Evolutionary conservation across 2,329 filamentous ascomycete species (phyloP).

Genomic region (Didymosphaeria variabile): DNA sequence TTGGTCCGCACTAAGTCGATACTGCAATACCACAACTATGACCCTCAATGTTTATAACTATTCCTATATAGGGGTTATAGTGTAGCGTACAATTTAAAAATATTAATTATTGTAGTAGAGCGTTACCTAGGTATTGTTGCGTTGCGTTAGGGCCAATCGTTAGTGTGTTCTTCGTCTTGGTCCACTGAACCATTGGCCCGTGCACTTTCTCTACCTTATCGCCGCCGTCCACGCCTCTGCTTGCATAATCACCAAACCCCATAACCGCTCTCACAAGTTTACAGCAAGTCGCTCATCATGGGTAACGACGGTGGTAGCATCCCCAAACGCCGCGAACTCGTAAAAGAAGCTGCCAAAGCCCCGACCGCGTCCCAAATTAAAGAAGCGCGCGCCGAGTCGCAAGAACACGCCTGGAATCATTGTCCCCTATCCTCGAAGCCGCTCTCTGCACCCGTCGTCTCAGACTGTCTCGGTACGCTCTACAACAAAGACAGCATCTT

Average conservation of each 20-base stretch:
- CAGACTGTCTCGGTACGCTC: conserved; percentile 81
- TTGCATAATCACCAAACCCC: conserved; percentile 11
- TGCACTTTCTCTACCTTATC: background rate
- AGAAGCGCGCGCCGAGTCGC: conserved; percentile 83
- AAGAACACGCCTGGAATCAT: conserved; percentile 84
- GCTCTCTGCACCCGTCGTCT: conserved; percentile 79
- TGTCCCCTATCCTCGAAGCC: conserved; percentile 85
- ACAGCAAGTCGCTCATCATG: conserved; percentile 63
- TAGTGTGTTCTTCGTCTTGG: no score
- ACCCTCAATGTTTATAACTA: no score
- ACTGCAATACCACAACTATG: no score
- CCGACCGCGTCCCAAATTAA: conserved; percentile 88
- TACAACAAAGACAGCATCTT: conserved; percentile 96
- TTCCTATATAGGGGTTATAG: no score
- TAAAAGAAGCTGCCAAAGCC: conserved; percentile 87
- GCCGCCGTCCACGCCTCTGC: background rate
- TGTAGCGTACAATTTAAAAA: no score
- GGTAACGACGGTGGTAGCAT: conserved; percentile 98
- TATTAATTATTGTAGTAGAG: no score
- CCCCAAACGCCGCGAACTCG: conserved; percentile 92
- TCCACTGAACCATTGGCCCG: conserved; percentile 2
- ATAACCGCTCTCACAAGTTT: conserved; percentile 2
- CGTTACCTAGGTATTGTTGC: no score
- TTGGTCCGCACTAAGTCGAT: no score
- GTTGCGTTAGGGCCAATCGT: no score